Base-by-base conservation (phyloP, 2,329 filamentous ascomycete species). In the Ascosphaera aggregata region DNA sequence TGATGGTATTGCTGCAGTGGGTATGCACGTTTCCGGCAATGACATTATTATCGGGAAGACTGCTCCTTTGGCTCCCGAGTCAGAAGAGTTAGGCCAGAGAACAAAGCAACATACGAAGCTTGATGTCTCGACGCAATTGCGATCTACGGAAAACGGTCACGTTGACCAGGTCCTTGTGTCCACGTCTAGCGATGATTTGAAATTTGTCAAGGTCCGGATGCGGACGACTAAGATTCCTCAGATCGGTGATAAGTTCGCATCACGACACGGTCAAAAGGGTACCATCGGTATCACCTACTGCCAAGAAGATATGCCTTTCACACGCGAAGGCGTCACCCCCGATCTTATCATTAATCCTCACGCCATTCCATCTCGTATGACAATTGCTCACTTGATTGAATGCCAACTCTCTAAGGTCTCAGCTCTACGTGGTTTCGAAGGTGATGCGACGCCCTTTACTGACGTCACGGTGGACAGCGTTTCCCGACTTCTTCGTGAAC, bases 21-120 rank as follows among this genome's bases (percentile, higher is more conserved):
- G 89, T 53, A 79, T 91, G 18, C 80, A 89, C 57, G 86, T 98
- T 1, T 91, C 84, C 11, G 91, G 89, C 52, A 89, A 95, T 51
- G 89, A 98, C 57, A 93, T 98, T 53, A 95, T 98, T 56, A 98
- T 98, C 46, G 89, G 91, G 45, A 98, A 98, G 66, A 95, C 89
- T 2, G 85, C 86, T 9, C 91, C 91, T 1, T 82, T 98, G 55
- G 79, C 84, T 37, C 76, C 82, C 2, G 89, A 98, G 50, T 79
- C 80, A 13, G 82, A 94, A 55, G 89, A 98, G 56, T 68, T 95
- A 45, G 89, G 89, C 4, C 85, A 93, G 53, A 73, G 89, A 44
- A 92, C 82, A 18, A 84, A 81, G 48, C 65, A 79, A 41, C 89
- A 98, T 57, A 76, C 81, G 49, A 92, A 94, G 63, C 76, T 89